Conservation (phyloP, 768 basidiomycete genomes). For the Sutorius australiensis region DNA sequence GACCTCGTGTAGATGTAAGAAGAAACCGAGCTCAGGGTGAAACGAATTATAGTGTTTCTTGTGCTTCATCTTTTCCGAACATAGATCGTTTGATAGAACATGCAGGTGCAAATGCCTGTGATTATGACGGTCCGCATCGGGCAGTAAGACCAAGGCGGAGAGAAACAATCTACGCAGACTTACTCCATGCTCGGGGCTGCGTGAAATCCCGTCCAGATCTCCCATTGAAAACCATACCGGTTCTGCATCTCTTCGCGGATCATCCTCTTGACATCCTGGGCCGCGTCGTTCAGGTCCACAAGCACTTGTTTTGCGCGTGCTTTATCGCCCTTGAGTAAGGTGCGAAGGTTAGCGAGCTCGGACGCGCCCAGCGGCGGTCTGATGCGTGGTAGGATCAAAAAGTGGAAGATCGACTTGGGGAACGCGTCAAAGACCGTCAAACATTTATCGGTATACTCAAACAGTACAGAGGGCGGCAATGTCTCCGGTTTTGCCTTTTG, state of each 20-base stretch:
- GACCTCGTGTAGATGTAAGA: constrained; percentile 74
- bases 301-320: constrained; percentile 53
- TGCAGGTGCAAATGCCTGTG: constrained; percentile 80
- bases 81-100: constrained; percentile 76
- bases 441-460: constrained; percentile 50
- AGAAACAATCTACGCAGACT: constrained; percentile 26
- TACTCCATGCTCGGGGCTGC: constrained; percentile 83
- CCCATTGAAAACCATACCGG: constrained; percentile 73
- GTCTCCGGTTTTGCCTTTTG: constrained; percentile 41
- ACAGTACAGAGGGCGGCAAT: constrained; percentile 59
- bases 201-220: constrained; percentile 81
- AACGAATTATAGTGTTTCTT: constrained; percentile 95
- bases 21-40: constrained; percentile 80
- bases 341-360: constrained; percentile 51
- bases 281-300: constrained; percentile 50
- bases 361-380: constrained; percentile 27
- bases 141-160: neutral
- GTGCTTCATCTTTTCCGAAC: constrained; percentile 65
- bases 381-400: constrained; percentile 74
- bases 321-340: constrained; percentile 54
- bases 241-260: constrained; percentile 79
- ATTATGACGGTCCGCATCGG: neutral
- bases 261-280: constrained; percentile 49
- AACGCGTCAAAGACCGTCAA: constrained; percentile 72
- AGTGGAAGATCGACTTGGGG: constrained; percentile 85